Conservation (phyloP, 1,284 basidiomycete genomes). For the Trichosporon sp. region DNA sequence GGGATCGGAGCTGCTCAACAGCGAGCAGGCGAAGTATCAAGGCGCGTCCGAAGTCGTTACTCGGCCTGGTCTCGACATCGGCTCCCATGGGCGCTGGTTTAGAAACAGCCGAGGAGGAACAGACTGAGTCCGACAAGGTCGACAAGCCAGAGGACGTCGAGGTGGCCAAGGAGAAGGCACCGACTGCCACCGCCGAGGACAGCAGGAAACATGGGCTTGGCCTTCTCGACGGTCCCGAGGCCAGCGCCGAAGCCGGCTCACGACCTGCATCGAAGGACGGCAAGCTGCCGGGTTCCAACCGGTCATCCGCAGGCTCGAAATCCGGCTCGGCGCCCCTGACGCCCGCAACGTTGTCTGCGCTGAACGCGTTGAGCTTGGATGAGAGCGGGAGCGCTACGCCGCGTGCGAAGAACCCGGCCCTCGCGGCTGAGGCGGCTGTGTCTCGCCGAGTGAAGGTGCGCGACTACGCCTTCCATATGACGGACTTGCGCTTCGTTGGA, state of each 20-base stretch:
- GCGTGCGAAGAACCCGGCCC: constrained; percentile 9
- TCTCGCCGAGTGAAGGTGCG: constrained; percentile 42
- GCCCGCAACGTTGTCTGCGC: background rate
- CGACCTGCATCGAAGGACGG: background rate
- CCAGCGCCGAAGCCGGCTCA: background rate
- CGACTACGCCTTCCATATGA: constrained; percentile 45
- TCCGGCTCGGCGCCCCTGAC: constrained; percentile 9
- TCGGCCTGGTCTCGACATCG: background rate
- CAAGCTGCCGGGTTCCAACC: background rate
- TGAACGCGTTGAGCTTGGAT: constrained; percentile 10
- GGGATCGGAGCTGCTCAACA: constrained; percentile 14
- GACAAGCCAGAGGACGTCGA: background rate
- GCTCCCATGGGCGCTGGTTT: background rate
- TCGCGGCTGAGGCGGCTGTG: constrained; percentile 19
- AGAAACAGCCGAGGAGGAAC: constrained; percentile 13
- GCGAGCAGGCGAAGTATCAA: constrained; percentile 10
- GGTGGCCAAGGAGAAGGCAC: background rate
- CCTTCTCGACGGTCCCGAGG: background rate
- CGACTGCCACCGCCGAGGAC: background rate
- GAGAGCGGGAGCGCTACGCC: constrained; percentile 7
- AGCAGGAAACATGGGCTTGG: constrained; percentile 2
- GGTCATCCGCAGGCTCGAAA: background rate
- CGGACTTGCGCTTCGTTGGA: constrained; percentile 47
- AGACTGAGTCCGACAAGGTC: background rate
- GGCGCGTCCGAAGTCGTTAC: background rate